These are phyloP conservation scores for Biancaea sappan DNA, from an alignment of 306 rosid species.

Conservation along the genomic window DNA sequence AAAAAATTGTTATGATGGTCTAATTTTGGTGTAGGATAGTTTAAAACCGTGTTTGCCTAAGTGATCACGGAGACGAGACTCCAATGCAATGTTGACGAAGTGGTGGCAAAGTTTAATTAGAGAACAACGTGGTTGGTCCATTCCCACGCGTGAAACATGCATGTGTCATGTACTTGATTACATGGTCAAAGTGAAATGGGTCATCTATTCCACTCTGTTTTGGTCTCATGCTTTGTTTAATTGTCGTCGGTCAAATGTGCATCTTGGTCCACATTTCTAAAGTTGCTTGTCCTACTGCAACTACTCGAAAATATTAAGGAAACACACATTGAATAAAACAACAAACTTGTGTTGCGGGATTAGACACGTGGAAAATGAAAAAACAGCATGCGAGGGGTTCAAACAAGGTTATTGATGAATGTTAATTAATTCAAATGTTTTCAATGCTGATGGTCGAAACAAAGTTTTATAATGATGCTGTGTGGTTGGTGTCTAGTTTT, in stretches of 20 bases:
- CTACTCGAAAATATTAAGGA: too few species aligned
- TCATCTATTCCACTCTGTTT: not conserved
- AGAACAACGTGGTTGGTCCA: not conserved
- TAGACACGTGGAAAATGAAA: not conserved
- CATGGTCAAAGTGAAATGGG: not conserved
- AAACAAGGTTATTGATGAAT: not conserved
- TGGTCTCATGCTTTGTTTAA: not conserved
- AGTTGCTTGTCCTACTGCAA: not conserved
- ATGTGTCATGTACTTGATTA: not conserved
- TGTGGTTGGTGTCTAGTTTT: not conserved
- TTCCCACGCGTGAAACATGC: constrained; percentile 5
- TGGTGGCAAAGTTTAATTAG: not conserved
- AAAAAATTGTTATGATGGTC: too few species aligned
- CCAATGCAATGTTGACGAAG: not conserved
- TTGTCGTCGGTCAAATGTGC: not conserved
- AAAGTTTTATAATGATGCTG: not conserved
- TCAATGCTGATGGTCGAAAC: too few species aligned
- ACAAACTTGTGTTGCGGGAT: not conserved
- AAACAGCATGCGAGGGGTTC: not conserved
- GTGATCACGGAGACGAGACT: not conserved
- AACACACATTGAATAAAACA: not conserved
- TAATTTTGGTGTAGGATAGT: too few species aligned
- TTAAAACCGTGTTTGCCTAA: too few species aligned
- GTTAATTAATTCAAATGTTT: too few species aligned
- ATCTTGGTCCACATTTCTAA: not conserved